These are phyloP conservation scores for Oryza rufipogon DNA, from an alignment of 176 grass and related monocot species.

Conservation along the genomic window DNA sequence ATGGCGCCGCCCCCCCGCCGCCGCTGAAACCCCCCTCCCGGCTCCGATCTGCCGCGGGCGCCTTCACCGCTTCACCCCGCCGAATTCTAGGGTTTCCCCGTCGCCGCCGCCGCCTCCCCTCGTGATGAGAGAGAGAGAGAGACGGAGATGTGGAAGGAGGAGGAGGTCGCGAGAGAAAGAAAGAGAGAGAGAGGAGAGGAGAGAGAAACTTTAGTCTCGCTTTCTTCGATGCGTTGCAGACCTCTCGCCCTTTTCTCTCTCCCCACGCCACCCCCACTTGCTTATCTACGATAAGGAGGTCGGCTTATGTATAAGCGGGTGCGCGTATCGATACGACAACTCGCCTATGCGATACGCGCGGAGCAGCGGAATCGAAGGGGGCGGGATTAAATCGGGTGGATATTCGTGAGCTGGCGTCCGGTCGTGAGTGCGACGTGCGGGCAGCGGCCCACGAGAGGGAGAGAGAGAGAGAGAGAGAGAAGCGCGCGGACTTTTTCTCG, in stretches of 20 bases:
- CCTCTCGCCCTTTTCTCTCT: slow-evolving; percentile 71
- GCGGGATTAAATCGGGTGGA: slow-evolving; percentile 64
- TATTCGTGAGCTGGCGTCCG: slow-evolving; percentile 69
- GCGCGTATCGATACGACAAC: rapidly evolving
- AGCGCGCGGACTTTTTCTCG: neutral
- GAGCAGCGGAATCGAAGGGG: slow-evolving; percentile 59
- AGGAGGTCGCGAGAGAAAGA: slow-evolving; percentile 43
- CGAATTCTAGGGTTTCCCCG: slow-evolving; percentile 74
- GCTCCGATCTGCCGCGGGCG: neutral
- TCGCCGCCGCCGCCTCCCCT: slow-evolving; percentile 34
- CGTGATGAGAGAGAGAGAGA: slow-evolving; percentile 20
- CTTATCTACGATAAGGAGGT: slow-evolving; percentile 60
- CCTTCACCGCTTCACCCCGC: neutral
- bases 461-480: no score
- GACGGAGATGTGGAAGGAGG: slow-evolving; percentile 52
- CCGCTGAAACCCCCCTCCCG: neutral
- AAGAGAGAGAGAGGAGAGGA: slow-evolving; percentile 41
- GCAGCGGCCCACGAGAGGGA: slow-evolving; percentile 9
- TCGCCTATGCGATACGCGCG: neutral
- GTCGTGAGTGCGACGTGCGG: slow-evolving; percentile 55
- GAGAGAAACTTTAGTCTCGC: slow-evolving; percentile 73
- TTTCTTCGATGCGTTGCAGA: slow-evolving; percentile 99
- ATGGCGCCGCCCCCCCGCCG: slow-evolving; percentile 38
- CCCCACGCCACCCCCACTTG: slow-evolving; percentile 52
- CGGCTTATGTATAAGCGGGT: rapidly evolving